phyloP scores from a whole-genome alignment of 1,284 basidiomycete genomes.

The Boletellus deceptivus region DNA sequence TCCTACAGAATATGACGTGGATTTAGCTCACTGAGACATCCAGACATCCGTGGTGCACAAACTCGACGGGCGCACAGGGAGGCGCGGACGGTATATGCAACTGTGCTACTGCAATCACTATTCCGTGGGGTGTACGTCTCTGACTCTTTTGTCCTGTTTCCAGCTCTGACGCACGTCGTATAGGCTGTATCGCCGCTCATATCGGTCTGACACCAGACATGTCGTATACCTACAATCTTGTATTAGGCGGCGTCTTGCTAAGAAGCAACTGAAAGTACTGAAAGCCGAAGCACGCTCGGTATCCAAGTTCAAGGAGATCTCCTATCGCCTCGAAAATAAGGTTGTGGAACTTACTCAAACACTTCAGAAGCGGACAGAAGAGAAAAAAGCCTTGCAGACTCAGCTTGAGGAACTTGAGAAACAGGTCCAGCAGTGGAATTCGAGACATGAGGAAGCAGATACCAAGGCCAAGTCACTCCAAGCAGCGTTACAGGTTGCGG shows the following conservation, averaged over 20 bases:
- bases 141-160: slow-evolving; percentile 32
- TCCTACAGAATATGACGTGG: slow-evolving; percentile 22
- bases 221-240: slow-evolving; percentile 92
- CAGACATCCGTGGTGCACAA: slow-evolving; percentile 80
- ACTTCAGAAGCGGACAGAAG: slow-evolving; percentile 88
- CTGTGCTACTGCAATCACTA: slow-evolving; percentile 80
- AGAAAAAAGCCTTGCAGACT: slow-evolving; percentile 85
- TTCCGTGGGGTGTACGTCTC: slow-evolving; percentile 80
- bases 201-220: slow-evolving; percentile 64
- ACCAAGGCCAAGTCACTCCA: slow-evolving; percentile 74
- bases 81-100: slow-evolving; percentile 63
- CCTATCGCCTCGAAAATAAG: slow-evolving; percentile 98
- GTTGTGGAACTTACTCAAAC: slow-evolving; percentile 97
- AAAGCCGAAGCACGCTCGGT: slow-evolving; percentile 94
- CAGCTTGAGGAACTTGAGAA: slow-evolving; percentile 80
- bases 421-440: slow-evolving; percentile 82
- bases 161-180: slow-evolving; percentile 7
- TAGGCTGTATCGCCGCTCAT: slow-evolving; percentile 68
- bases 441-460: slow-evolving; percentile 90
- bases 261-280: slow-evolving; percentile 81
- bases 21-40: slow-evolving; percentile 9
- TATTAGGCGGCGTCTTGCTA: slow-evolving; percentile 85
- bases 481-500: slow-evolving; percentile 67
- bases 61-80: slow-evolving; percentile 68
- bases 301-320: slow-evolving; percentile 98